Percentiles rank a stretch among this genome's conserved stretches.
phyloP scores from a whole-genome alignment of 306 rosid genomes.

The Corylus americana region DNA sequence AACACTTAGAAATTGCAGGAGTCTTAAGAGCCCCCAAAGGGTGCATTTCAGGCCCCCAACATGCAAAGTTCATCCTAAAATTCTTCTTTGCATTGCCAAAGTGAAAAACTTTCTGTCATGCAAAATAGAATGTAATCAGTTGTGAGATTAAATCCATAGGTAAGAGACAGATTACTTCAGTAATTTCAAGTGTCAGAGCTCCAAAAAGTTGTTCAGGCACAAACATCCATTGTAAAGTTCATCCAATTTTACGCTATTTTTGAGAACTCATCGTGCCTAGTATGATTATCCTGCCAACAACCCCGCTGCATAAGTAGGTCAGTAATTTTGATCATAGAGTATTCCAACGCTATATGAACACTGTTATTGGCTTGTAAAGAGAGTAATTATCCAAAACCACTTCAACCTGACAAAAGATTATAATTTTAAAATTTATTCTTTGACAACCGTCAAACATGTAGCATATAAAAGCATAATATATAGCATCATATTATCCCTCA shows the following conservation, averaged over 20 bases:
- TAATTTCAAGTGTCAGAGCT: neutral
- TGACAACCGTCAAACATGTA: neutral
- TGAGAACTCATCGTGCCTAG: neutral
- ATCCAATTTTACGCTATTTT: neutral
- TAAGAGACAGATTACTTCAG: neutral
- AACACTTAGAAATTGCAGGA: neutral
- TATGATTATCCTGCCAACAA: neutral
- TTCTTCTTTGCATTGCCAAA: neutral
- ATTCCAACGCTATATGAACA: neutral
- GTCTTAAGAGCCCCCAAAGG: neutral
- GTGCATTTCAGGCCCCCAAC: neutral
- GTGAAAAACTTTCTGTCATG: neutral
- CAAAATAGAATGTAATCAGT: neutral
- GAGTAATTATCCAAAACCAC: neutral
- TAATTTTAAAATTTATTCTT: neutral
- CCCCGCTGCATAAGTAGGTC: neutral
- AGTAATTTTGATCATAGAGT: neutral
- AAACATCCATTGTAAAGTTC: neutral
- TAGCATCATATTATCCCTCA: neutral
- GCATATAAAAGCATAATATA: neutral
- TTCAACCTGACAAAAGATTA: neutral
- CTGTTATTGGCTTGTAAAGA: neutral
- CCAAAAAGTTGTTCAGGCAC: neutral
- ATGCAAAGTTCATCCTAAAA: neutral
- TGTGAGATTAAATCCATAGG: neutral